Conservation (phyloP, 2,329 filamentous ascomycete species). For the Ceratocystis colombiana region DNA sequence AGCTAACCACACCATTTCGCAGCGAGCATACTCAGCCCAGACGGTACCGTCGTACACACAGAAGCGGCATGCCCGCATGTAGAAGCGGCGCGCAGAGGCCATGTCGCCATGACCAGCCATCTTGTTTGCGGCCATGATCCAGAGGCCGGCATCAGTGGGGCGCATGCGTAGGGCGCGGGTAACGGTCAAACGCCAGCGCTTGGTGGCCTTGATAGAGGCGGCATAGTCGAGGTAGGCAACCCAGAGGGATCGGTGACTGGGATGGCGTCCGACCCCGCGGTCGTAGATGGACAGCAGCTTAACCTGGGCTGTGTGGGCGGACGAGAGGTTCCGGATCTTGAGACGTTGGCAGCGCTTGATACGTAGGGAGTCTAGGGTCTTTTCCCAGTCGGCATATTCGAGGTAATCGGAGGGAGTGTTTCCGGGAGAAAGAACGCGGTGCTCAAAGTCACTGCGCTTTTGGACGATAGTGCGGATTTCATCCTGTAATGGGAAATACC, state of each 20-base stretch:
- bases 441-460: slow-evolving; percentile 88
- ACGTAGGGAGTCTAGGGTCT: slow-evolving; percentile 62
- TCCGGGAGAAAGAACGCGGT: slow-evolving; percentile 74
- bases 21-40: slow-evolving; percentile 82
- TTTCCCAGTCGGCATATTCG: slow-evolving; percentile 67
- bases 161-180: slow-evolving; percentile 70
- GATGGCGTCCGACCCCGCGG: slow-evolving; percentile 72
- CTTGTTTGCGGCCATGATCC: slow-evolving; percentile 73
- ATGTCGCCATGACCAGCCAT: slow-evolving; percentile 78
- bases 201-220: slow-evolving; percentile 54
- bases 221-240: slow-evolving; percentile 81
- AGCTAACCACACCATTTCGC: slow-evolving; percentile 85
- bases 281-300: slow-evolving; percentile 86
- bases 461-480: slow-evolving; percentile 83
- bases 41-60: slow-evolving; percentile 63
- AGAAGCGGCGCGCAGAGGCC: slow-evolving; percentile 71
- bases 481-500: slow-evolving; percentile 44
- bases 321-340: slow-evolving; percentile 56
- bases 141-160: slow-evolving; percentile 70
- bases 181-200: slow-evolving; percentile 55
- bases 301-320: slow-evolving; percentile 62
- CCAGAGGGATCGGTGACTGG: slow-evolving; percentile 73
- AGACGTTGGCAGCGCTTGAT: slow-evolving; percentile 74
- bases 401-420: slow-evolving; percentile 69
- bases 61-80: slow-evolving; percentile 81